Evolutionary conservation across 257 asterid species (phyloP).

Genomic region (Sherardia arvensis): DNA sequence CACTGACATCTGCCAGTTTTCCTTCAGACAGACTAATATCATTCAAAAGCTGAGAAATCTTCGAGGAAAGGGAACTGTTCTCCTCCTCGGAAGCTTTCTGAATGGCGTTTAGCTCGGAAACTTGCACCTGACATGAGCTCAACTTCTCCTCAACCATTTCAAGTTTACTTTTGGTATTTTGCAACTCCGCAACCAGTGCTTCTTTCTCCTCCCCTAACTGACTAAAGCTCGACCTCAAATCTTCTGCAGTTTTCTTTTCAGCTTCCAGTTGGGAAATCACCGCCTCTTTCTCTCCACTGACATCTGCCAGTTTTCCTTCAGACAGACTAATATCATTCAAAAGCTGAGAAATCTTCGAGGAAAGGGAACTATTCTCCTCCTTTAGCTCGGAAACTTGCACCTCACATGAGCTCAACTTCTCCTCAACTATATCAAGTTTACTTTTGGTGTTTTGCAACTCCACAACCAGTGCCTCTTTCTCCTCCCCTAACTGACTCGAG

Average conservation of each 20-base stretch:
- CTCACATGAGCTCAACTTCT: conserved; percentile 36
- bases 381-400: conserved; percentile 24
- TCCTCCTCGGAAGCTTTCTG: conserved; percentile 5
- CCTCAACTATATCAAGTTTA: conserved; percentile 16
- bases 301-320: conserved; percentile 41
- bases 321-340: no score
- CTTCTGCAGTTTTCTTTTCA: conserved; percentile 33
- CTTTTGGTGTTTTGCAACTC: conserved; percentile 37
- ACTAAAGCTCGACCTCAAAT: conserved; percentile 20
- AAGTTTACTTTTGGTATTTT: conserved; percentile 32
- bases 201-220: conserved; percentile 41
- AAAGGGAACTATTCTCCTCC: conserved; percentile 32
- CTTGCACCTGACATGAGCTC: conserved; percentile 35
- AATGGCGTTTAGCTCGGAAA: conserved; percentile 30
- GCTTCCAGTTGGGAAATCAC: conserved; percentile 25
- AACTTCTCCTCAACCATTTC: conserved; percentile 25
- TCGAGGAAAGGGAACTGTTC: conserved; percentile 5
- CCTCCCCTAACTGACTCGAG: conserved; percentile 28
- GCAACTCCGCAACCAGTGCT: conserved; percentile 28
- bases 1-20: conserved; percentile 33
- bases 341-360: no score
- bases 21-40: no score
- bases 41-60: no score
- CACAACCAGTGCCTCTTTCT: conserved; percentile 28
- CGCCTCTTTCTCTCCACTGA: conserved; percentile 31